Percentiles rank a stretch among this genome's conserved stretches.
Conservation (phyloP, 805 yeast species). For the Kuraishia cidri region DNA sequence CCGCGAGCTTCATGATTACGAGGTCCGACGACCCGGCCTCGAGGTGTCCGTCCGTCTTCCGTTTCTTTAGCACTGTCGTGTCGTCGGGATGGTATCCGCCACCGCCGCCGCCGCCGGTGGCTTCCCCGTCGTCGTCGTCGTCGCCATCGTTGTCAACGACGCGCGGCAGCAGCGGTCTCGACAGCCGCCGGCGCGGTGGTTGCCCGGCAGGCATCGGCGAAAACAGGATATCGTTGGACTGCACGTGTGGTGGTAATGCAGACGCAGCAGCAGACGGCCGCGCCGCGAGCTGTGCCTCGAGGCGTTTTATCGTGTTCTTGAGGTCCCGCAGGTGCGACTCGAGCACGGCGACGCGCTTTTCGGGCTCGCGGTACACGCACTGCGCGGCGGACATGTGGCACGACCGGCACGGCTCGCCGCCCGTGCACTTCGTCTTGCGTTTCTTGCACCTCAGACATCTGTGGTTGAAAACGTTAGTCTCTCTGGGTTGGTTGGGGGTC, state of each 20-base stretch:
- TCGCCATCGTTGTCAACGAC: not conserved
- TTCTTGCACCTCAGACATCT: conserved; percentile 13
- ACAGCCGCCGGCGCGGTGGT: not conserved
- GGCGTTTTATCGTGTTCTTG: conserved; percentile 7
- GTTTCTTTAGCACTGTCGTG: not conserved
- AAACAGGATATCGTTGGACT: not conserved
- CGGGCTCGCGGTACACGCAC: conserved; percentile 14
- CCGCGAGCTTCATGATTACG: conserved; percentile 9
- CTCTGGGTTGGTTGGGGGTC: no score
- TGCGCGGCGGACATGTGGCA: conserved; percentile 6
- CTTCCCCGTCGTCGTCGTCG: no score
- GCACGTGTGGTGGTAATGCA: not conserved
- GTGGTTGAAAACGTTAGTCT: no score
- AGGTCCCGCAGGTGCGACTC: conserved; percentile 11
- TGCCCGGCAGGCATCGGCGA: not conserved
- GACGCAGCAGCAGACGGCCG: no score
- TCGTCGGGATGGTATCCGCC: no score
- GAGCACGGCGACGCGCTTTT: conserved; percentile 12
- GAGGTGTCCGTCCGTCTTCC: not conserved
- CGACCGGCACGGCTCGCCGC: conserved; percentile 10
- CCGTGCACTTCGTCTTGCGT: conserved; percentile 14
- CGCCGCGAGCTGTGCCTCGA: conserved; percentile 7
- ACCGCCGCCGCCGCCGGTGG: no score
- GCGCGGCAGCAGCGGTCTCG: not conserved
- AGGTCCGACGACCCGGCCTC: conserved; percentile 9